These are phyloP conservation scores for Tardiomyces blankii DNA, from an alignment of 1,139 yeast genomes.

Conservation along the genomic window DNA sequence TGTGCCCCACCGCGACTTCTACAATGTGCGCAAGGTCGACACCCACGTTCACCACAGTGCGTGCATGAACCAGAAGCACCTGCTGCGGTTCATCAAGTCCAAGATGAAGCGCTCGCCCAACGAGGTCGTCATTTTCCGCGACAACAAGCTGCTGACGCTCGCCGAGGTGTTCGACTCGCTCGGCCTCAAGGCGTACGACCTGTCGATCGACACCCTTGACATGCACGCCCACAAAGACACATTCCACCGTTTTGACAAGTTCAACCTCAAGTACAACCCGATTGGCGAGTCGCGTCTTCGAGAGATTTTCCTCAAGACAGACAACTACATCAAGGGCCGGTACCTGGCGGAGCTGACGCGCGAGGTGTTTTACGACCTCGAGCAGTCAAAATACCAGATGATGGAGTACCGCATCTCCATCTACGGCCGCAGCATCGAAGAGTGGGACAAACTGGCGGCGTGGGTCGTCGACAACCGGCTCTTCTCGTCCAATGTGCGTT, in stretches of 20 bases:
- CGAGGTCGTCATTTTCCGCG: slow-evolving; percentile 88
- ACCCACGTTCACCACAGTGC: slow-evolving; percentile 99
- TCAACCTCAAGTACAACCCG: slow-evolving; percentile 94
- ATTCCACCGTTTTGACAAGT: slow-evolving; percentile 95
- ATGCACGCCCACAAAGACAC: slow-evolving; percentile 99
- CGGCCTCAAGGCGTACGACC: slow-evolving; percentile 83
- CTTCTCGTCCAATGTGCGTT: slow-evolving; percentile 87
- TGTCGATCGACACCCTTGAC: slow-evolving; percentile 91
- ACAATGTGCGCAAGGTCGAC: slow-evolving; percentile 96
- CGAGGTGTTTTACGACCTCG: slow-evolving; percentile 87
- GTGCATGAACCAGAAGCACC: slow-evolving; percentile 96
- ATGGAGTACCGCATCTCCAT: slow-evolving; percentile 90
- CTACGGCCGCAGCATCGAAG: slow-evolving; percentile 80
- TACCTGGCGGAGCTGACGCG: slow-evolving; percentile 88
- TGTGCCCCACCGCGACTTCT: slow-evolving; percentile 93
- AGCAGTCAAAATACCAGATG: slow-evolving; percentile 93
- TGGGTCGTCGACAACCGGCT: slow-evolving; percentile 94
- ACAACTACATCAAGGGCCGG: slow-evolving; percentile 78
- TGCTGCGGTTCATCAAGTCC: slow-evolving; percentile 86
- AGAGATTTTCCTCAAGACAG: slow-evolving; percentile 92
- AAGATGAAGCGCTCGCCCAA: slow-evolving; percentile 72
- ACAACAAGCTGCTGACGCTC: slow-evolving; percentile 80
- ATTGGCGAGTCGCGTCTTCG: slow-evolving; percentile 95
- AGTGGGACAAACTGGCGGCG: slow-evolving; percentile 91
- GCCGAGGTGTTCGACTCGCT: slow-evolving; percentile 83